These are phyloP conservation scores for Pichia cabralensis DNA, from an alignment of 805 yeast genomes.

Conservation along the genomic window DNA sequence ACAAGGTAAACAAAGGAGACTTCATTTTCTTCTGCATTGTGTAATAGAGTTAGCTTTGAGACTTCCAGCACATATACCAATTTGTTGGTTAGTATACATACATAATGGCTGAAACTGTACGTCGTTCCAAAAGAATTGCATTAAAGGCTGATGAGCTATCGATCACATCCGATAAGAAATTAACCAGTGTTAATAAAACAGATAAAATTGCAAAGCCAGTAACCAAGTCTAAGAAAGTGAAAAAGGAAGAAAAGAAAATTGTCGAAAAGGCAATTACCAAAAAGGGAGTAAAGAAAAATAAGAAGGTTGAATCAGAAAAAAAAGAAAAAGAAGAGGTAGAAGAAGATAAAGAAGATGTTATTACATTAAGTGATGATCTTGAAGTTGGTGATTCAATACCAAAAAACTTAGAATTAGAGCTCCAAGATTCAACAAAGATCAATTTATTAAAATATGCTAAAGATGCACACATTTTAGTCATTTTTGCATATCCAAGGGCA, in stretches of 20 bases:
- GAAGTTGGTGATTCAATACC: slow-evolving; percentile 13
- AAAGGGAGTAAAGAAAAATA: background rate
- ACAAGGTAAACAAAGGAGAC: no score
- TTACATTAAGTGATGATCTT: slow-evolving; percentile 1
- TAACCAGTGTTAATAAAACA: no score
- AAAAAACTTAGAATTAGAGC: slow-evolving; percentile 13
- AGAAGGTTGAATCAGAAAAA: background rate
- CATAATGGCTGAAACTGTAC: slow-evolving; percentile 1
- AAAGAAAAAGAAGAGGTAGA: background rate
- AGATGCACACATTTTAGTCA: slow-evolving; percentile 34
- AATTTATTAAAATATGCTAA: slow-evolving; percentile 19
- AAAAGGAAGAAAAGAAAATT: background rate
- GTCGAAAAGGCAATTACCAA: no score
- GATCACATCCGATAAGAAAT: background rate
- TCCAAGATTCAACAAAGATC: slow-evolving; percentile 42
- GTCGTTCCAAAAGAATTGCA: slow-evolving; percentile 7
- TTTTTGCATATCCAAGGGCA: slow-evolving; percentile 83
- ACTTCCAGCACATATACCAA: no score
- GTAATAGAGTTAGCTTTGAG: no score
- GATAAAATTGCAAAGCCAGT: background rate
- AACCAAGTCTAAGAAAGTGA: no score
- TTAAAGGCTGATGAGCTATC: slow-evolving; percentile 3
- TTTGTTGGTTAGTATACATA: no score
- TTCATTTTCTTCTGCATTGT: no score
- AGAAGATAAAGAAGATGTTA: background rate